phyloP scores from a whole-genome alignment of 2,329 filamentous ascomycete species.

The Xylaria sp. region DNA sequence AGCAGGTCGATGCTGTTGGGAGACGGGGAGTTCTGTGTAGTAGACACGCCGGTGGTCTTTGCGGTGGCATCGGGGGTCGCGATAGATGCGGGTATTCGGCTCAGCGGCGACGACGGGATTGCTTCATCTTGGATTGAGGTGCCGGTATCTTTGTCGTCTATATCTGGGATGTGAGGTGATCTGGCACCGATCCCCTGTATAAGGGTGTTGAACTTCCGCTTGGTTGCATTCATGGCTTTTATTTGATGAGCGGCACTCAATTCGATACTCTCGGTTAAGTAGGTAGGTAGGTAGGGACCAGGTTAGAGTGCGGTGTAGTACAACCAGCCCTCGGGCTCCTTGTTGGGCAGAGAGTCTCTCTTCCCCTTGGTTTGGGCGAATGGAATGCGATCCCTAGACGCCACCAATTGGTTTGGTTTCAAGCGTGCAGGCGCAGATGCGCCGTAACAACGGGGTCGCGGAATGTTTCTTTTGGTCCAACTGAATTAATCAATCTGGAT shows the following conservation, averaged over 20 bases:
- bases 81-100: constrained; percentile 44
- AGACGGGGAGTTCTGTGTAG: constrained; percentile 23
- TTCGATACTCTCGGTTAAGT: neutral
- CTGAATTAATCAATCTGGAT: no score
- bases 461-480: neutral
- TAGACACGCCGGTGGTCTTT: constrained; percentile 26
- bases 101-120: constrained; percentile 19
- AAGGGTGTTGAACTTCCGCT: constrained; percentile 80
- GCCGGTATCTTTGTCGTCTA: constrained; percentile 46
- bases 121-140: constrained; percentile 43
- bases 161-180: constrained; percentile 47
- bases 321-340: neutral
- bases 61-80: constrained; percentile 23
- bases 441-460: neutral
- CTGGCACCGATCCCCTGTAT: constrained; percentile 68
- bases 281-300: no score
- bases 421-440: neutral
- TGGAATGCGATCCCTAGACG: constrained; percentile 12
- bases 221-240: constrained; percentile 74
- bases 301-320: constrained; percentile 13
- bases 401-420: neutral
- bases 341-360: neutral
- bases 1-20: constrained; percentile 47
- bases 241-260: neutral
- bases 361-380: constrained; percentile 15